Percentiles rank a stretch among this genome's conserved stretches.
phyloP scores from a whole-genome alignment of 306 rosid genomes.

The Vigna reflexopilosa region DNA sequence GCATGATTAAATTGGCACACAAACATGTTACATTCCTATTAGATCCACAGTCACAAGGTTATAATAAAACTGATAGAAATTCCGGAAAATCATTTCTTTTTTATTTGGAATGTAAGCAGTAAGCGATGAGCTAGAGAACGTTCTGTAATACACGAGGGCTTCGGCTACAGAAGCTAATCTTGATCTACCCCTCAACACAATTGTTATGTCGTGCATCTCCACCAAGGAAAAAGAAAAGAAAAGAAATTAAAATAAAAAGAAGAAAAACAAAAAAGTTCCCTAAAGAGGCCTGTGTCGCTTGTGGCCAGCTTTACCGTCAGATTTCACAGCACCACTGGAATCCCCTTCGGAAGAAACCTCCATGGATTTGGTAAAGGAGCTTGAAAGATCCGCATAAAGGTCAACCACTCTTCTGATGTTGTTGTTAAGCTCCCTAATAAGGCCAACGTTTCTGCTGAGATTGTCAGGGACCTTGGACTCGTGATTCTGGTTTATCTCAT shows the following conservation, averaged over 20 bases:
- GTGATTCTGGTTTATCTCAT: slow-evolving; percentile 95
- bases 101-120: slow-evolving; percentile 55
- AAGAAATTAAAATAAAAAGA: slow-evolving; percentile 3
- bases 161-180: slow-evolving; percentile 59
- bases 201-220: slow-evolving; percentile 44
- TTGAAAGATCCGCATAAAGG: slow-evolving; percentile 91
- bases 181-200: slow-evolving; percentile 49
- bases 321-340: slow-evolving; percentile 80
- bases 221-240: slow-evolving; percentile 43
- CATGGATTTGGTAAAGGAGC: slow-evolving; percentile 83
- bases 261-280: slow-evolving; percentile 21
- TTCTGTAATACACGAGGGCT: slow-evolving; percentile 47
- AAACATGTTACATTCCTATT: slow-evolving; percentile 53
- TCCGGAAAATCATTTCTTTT: slow-evolving; percentile 58
- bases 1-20: slow-evolving; percentile 30
- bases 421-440: slow-evolving; percentile 91
- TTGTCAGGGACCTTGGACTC: slow-evolving; percentile 95
- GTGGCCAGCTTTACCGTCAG: slow-evolving; percentile 73
- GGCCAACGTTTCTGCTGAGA: slow-evolving; percentile 84
- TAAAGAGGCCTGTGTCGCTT: slow-evolving; percentile 77
- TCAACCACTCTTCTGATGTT: slow-evolving; percentile 94
- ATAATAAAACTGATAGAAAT: slow-evolving; percentile 49
- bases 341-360: slow-evolving; percentile 95
- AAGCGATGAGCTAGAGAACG: slow-evolving; percentile 54
- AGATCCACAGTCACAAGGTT: slow-evolving; percentile 67